Percentiles rank a stretch among this genome's conserved stretches.
phyloP scores from a whole-genome alignment of 2,329 filamentous ascomycete genomes.

The Claviceps quebecensis region DNA sequence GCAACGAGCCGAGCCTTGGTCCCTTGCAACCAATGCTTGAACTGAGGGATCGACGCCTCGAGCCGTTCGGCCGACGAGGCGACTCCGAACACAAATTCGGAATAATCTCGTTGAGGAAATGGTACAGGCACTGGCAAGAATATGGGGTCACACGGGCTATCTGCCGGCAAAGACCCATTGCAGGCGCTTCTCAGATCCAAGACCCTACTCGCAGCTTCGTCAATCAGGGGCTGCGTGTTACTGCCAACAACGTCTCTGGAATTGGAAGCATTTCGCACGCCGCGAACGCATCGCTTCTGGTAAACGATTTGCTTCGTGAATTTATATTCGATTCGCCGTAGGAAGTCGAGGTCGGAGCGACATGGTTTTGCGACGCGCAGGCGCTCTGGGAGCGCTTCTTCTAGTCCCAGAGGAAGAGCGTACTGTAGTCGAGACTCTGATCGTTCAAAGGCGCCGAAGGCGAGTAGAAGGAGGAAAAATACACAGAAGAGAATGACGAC shows the following conservation, averaged over 20 bases:
- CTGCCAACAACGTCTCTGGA: constrained; percentile 25
- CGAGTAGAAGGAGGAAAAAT: constrained; percentile 1
- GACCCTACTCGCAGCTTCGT: constrained; percentile 14
- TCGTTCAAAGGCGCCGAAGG: constrained; percentile 3
- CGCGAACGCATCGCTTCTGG: constrained; percentile 29
- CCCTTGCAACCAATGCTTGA: constrained; percentile 41
- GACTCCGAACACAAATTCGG: constrained; percentile 42
- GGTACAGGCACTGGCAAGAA: constrained; percentile 31
- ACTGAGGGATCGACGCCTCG: constrained; percentile 33
- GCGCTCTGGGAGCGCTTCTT: constrained; percentile 10
- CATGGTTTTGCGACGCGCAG: constrained; percentile 11
- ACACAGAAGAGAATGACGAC: background rate
- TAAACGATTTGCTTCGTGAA: constrained; percentile 30
- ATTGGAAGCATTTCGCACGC: constrained; percentile 17
- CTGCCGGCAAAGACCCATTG: constrained; percentile 5
- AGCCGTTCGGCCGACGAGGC: constrained; percentile 38
- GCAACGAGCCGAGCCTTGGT: constrained; percentile 38
- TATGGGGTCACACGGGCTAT: constrained; percentile 26
- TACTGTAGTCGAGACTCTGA: constrained; percentile 6
- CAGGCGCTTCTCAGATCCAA: constrained; percentile 16
- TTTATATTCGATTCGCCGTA: constrained; percentile 16
- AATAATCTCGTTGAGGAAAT: constrained; percentile 28
- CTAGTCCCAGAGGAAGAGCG: constrained; percentile 10
- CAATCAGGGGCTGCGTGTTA: constrained; percentile 23
- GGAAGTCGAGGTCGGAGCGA: constrained; percentile 15